These are phyloP conservation scores for Fragaria ananassa DNA, from an alignment of 306 rosid species.

Conservation along the genomic window DNA sequence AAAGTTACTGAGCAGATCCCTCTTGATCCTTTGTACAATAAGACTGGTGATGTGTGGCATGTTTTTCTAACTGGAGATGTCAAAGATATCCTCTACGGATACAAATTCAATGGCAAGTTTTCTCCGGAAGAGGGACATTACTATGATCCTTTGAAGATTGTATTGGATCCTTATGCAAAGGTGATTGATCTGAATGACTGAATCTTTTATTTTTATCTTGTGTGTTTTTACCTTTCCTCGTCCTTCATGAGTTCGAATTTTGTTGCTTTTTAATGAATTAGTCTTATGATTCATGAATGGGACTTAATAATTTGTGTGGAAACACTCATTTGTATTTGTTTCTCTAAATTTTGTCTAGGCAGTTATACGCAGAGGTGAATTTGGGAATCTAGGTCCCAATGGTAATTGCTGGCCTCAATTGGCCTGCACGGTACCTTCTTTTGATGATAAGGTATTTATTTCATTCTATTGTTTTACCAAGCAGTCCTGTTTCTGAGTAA, in stretches of 20 bases:
- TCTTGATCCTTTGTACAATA: constrained; percentile 65
- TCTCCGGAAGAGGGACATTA: constrained; percentile 67
- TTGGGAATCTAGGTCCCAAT: constrained; percentile 66
- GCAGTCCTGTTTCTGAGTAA: neutral
- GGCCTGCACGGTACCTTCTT: constrained; percentile 77
- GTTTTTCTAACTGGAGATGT: constrained; percentile 79
- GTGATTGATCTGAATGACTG: constrained; percentile 37
- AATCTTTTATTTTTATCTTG: neutral
- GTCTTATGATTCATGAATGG: neutral
- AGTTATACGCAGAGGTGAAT: constrained; percentile 82
- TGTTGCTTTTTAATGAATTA: neutral
- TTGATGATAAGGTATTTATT: constrained; percentile 48
- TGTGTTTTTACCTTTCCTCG: neutral
- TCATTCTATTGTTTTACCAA: neutral
- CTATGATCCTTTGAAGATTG: constrained; percentile 59
- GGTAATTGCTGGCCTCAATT: constrained; percentile 92
- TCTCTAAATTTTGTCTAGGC: constrained; percentile 62
- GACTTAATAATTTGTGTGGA: neutral
- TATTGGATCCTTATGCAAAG: constrained; percentile 90
- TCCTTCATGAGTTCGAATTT: neutral
- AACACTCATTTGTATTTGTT: constrained; percentile 17
- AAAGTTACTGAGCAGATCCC: constrained; percentile 59
- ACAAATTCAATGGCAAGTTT: constrained; percentile 71
- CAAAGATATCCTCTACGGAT: constrained; percentile 71
- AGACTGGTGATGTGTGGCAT: constrained; percentile 90